Conservation (phyloP, 2,329 filamentous ascomycete genomes). For the Talaromyces albobiverticillius region DNA sequence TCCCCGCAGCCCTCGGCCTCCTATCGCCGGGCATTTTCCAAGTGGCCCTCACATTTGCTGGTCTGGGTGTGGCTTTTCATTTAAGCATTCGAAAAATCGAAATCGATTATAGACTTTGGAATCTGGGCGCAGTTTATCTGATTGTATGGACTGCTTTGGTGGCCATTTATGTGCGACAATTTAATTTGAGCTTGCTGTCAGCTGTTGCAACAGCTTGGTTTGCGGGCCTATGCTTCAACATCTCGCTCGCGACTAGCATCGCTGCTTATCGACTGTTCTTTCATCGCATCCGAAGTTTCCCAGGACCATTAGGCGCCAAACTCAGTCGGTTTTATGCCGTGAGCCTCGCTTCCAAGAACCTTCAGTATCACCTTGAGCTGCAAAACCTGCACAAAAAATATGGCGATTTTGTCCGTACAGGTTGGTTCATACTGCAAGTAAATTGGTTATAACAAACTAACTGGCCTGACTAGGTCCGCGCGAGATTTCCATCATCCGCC, state of each 20-base stretch:
- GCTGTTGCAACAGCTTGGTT: not conserved
- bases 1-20: not conserved
- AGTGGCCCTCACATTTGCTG: not conserved
- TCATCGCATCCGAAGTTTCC: slow-evolving; percentile 17
- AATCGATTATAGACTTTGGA: slow-evolving; percentile 9
- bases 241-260: slow-evolving; percentile 25
- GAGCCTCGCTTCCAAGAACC: slow-evolving; percentile 22
- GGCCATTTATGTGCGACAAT: not conserved
- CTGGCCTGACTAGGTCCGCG: not conserved
- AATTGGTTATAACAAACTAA: no score
- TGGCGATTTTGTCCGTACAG: slow-evolving; percentile 34
- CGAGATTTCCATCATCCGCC: slow-evolving; percentile 8
- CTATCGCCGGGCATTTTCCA: not conserved
- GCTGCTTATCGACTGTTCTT: slow-evolving; percentile 32
- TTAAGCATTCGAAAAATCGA: slow-evolving; percentile 4
- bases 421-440: slow-evolving; percentile 52
- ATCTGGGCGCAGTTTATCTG: not conserved
- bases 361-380: slow-evolving; percentile 22
- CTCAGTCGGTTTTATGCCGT: slow-evolving; percentile 28
- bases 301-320: slow-evolving; percentile 14
- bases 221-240: not conserved
- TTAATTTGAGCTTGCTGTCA: not conserved
- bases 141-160: not conserved
- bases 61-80: slow-evolving; percentile 3
- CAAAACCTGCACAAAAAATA: slow-evolving; percentile 28